Evolutionary conservation across 1,139 yeast genomes (phyloP).

Genomic region (Pichia sp.): DNA sequence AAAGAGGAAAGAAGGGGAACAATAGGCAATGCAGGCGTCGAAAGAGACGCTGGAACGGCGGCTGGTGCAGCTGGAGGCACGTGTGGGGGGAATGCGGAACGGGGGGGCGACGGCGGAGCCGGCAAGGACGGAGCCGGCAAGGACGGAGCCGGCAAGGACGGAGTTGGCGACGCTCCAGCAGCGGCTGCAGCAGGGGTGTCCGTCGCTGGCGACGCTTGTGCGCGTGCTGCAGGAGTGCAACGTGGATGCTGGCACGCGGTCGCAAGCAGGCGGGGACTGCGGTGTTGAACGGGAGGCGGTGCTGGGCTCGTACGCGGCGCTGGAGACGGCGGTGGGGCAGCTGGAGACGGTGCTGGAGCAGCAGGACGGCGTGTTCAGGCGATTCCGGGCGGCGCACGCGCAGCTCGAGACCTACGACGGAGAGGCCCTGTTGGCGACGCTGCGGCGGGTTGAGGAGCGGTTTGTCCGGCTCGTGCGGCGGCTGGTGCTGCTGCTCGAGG

Average conservation of each 20-base stretch:
- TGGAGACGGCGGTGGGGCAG: not conserved
- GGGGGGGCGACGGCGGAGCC: not conserved
- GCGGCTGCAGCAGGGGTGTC: not conserved
- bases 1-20: not conserved
- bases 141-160: not conserved
- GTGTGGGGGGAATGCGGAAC: not conserved
- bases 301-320: not conserved
- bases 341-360: not conserved
- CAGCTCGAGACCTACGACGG: not conserved
- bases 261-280: too few relatives aligned
- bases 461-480: not conserved
- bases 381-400: not conserved
- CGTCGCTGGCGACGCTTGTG: not conserved
- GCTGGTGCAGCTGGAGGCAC: constrained; percentile 1
- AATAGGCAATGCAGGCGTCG: not conserved
- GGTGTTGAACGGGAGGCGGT: not conserved
- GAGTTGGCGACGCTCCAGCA: not conserved
- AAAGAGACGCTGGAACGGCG: not conserved
- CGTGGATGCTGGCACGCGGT: not conserved
- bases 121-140: not conserved
- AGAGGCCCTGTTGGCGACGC: not conserved
- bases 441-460: not conserved
- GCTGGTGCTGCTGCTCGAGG: not conserved
- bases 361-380: not conserved
- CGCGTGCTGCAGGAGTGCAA: not conserved